Evolutionary conservation across 306 rosid genomes (phyloP).

Genomic region (Gastrolobium villosum): DNA sequence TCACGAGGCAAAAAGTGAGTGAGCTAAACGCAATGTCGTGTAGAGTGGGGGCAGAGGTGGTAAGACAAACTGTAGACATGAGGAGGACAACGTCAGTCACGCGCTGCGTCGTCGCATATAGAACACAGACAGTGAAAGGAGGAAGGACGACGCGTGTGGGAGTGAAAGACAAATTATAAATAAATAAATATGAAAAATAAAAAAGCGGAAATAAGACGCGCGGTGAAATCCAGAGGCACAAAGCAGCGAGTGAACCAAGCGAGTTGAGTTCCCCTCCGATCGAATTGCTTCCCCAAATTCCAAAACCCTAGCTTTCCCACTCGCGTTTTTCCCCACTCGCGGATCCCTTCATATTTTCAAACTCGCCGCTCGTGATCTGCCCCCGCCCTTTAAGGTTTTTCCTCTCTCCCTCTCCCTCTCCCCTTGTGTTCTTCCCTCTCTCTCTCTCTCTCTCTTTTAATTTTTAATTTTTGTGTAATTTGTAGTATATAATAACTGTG

Average conservation of each 20-base stretch:
- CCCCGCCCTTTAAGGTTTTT: constrained; percentile 53
- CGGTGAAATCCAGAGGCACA: constrained; percentile 48
- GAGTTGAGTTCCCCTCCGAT: constrained; percentile 60
- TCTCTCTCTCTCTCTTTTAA: background rate
- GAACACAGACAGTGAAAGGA: background rate
- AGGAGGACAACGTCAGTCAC: constrained; percentile 29
- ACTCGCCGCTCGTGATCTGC: constrained; percentile 41
- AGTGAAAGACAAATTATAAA: constrained; percentile 12
- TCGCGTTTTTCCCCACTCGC: constrained; percentile 66
- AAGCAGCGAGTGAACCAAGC: constrained; percentile 59
- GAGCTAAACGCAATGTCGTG: constrained; percentile 46
- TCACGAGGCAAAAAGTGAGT: constrained; percentile 15
- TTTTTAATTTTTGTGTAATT: background rate
- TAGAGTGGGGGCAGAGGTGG: constrained; percentile 27
- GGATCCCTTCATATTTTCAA: constrained; percentile 41
- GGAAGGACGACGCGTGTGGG: constrained; percentile 43
- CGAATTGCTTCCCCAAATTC: constrained; percentile 49
- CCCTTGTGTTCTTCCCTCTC: background rate
- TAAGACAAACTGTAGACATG: background rate
- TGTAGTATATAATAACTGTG: background rate
- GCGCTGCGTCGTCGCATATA: constrained; percentile 50
- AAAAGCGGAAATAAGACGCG: constrained; percentile 49
- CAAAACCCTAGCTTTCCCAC: constrained; percentile 62
- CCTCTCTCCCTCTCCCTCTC: background rate
- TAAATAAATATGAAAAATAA: background rate